Conservation (phyloP, 768 basidiomycete genomes). For the Pleurotus citrinopileatus region DNA sequence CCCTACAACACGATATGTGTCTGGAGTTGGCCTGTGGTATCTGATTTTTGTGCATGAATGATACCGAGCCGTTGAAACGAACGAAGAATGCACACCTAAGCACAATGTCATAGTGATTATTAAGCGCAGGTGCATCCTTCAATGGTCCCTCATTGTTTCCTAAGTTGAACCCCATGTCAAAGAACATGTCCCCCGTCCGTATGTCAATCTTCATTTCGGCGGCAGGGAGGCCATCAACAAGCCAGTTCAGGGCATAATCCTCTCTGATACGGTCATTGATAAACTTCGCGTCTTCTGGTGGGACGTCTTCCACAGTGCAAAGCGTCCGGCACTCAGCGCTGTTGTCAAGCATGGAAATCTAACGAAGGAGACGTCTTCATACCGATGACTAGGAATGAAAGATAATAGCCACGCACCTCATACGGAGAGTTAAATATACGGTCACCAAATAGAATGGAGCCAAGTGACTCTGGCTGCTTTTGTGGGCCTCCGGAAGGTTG, state of each 20-base stretch:
- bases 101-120: conserved; percentile 93
- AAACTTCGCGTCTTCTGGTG: conserved; percentile 76
- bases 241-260: conserved; percentile 93
- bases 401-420: conserved; percentile 51
- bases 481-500: conserved; percentile 68
- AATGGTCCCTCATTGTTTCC: conserved; percentile 65
- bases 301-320: conserved; percentile 56
- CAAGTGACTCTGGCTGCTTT: conserved; percentile 81
- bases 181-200: conserved; percentile 81
- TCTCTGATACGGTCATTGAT: conserved; percentile 90
- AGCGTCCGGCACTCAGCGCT: conserved; percentile 74
- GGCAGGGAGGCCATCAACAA: conserved; percentile 90
- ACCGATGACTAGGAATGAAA: conserved; percentile 8
- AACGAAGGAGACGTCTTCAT: conserved; percentile 7
- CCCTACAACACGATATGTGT: conserved; percentile 84
- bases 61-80: not conserved
- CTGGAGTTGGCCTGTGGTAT: conserved; percentile 73
- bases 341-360: conserved; percentile 83
- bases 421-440: conserved; percentile 91
- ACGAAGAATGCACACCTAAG: conserved; percentile 47
- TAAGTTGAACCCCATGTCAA: conserved; percentile 94
- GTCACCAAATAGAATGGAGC: conserved; percentile 96
- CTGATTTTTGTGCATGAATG: conserved; percentile 34
- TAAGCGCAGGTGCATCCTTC: conserved; percentile 63
- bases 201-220: conserved; percentile 88